phyloP scores from a whole-genome alignment of 169 alveolate genomes.

The Perkinsus marinus region DNA sequence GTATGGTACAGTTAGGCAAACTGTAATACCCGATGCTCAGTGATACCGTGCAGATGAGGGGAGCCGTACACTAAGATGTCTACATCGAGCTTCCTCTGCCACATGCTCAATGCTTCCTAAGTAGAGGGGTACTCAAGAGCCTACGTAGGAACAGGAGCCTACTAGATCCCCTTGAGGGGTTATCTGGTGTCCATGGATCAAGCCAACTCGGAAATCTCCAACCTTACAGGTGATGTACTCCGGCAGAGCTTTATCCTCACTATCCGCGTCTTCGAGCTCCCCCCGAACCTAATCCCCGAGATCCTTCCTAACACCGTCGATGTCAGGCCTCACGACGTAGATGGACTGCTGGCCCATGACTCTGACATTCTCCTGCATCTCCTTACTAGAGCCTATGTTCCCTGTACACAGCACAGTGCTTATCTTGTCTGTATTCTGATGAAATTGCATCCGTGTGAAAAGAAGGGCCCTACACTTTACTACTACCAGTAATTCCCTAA shows the following conservation, averaged over 20 bases:
- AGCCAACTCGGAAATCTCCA: slow-evolving; percentile 70
- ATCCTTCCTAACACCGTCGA: background rate
- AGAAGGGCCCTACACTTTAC: background rate
- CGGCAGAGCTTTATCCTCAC: slow-evolving; percentile 27
- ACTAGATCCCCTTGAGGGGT: slow-evolving; percentile 79
- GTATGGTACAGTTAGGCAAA: background rate
- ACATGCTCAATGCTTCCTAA: background rate
- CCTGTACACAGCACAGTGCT: slow-evolving; percentile 54
- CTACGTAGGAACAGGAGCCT: slow-evolving; percentile 36
- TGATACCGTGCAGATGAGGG: slow-evolving; percentile 53
- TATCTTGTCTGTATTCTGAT: slow-evolving; percentile 40
- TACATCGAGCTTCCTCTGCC: slow-evolving; percentile 58
- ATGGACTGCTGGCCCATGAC: background rate
- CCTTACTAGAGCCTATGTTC: slow-evolving; percentile 47
- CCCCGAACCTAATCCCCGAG: background rate
- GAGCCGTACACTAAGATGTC: slow-evolving; percentile 70
- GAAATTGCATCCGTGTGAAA: background rate
- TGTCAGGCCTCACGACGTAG: background rate
- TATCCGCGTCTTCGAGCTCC: background rate
- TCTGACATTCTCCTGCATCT: slow-evolving; percentile 54
- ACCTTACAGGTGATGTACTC: slow-evolving; percentile 59
- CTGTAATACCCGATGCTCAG: slow-evolving; percentile 12
- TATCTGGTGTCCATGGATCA: slow-evolving; percentile 75
- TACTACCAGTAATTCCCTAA: slow-evolving; percentile 57
- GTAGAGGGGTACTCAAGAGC: background rate